Evolutionary conservation across 192 early-diverging fungal genomes (phyloP).

Genomic region (Fimicolochytrium jonesii): DNA sequence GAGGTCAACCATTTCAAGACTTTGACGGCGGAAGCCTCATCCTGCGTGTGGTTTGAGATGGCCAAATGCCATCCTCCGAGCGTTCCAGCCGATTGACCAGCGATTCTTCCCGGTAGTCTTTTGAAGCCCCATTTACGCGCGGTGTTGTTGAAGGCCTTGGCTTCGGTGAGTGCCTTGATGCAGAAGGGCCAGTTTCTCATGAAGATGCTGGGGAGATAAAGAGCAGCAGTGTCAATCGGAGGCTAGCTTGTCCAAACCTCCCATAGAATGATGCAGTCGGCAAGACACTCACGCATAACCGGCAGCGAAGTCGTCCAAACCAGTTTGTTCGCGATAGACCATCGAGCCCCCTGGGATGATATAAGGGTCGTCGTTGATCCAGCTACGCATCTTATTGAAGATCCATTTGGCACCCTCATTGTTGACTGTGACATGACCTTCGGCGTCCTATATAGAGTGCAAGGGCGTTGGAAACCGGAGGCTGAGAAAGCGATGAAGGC

Average conservation of each 20-base stretch:
- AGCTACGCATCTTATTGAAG: neutral
- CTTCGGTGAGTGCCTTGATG: neutral
- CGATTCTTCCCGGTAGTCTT: neutral
- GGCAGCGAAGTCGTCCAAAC: neutral
- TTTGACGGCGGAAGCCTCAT: neutral
- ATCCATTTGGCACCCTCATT: neutral
- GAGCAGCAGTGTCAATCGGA: too few species aligned
- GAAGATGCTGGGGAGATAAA: neutral
- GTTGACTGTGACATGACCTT: constrained; percentile 2
- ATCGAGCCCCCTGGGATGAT: neutral
- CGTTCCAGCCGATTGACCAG: neutral
- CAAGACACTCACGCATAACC: constrained; percentile 13
- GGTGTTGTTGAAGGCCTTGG: neutral
- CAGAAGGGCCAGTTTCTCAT: constrained; percentile 1
- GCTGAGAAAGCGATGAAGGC: too few species aligned
- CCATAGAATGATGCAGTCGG: too few species aligned
- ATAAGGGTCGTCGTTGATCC: constrained; percentile 6
- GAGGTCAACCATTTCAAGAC: neutral
- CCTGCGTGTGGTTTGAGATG: neutral
- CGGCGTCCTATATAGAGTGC: too few species aligned
- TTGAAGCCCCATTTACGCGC: neutral
- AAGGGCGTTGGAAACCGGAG: too few species aligned
- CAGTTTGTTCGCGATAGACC: constrained; percentile 1
- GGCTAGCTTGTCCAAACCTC: neutral
- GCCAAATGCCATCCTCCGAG: constrained; percentile 6